These are phyloP conservation scores for Penicillium canariense DNA, from an alignment of 495 filamentous ascomycete genomes.

Conservation along the genomic window DNA sequence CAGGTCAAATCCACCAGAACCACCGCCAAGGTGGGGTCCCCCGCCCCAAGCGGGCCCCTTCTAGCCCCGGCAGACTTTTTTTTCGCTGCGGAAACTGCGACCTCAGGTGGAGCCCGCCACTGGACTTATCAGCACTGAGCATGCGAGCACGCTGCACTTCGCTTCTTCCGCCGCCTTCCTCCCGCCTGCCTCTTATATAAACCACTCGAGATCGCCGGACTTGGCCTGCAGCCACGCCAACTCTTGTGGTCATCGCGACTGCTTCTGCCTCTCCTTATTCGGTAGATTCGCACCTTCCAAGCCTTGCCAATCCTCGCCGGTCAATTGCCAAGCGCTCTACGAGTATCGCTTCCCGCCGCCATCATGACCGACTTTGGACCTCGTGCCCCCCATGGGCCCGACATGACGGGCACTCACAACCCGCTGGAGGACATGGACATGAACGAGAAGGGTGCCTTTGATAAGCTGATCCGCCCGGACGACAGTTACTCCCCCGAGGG, in stretches of 20 bases:
- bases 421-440: conserved; percentile 55
- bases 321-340: background rate
- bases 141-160: conserved; percentile 22
- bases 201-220: conserved; percentile 20
- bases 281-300: background rate
- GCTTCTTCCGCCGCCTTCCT: conserved; percentile 14
- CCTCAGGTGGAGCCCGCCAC: conserved; percentile 18
- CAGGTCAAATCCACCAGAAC: too few species aligned
- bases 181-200: conserved; percentile 17
- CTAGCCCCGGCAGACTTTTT: conserved; percentile 9
- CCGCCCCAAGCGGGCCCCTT: background rate
- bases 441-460: conserved; percentile 69
- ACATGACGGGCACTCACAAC: conserved; percentile 50
- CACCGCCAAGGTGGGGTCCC: background rate
- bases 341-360: background rate
- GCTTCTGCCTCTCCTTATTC: background rate
- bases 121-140: conserved; percentile 29
- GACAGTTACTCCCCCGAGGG: conserved; percentile 80
- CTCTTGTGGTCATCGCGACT: conserved; percentile 19
- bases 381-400: conserved; percentile 54
- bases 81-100: background rate
- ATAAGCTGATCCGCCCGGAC: conserved; percentile 71
- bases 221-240: conserved; percentile 25
- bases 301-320: conserved; percentile 8
- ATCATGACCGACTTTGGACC: conserved; percentile 53